These are phyloP conservation scores for Kwoniella dejecticola DNA, from an alignment of 768 basidiomycete species.

Conservation along the genomic window DNA sequence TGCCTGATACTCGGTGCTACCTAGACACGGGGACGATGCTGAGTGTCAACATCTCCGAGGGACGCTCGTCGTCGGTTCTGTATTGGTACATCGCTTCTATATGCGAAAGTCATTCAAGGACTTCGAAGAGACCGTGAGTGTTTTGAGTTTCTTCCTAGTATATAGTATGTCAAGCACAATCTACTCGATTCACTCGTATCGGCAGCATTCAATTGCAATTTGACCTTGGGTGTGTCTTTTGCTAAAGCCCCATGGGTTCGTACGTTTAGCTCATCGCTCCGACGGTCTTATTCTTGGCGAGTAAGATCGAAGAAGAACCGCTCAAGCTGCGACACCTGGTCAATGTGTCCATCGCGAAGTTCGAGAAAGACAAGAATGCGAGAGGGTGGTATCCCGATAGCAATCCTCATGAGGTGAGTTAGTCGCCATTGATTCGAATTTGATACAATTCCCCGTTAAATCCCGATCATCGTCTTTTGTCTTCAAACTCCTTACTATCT, in stretches of 20 bases:
- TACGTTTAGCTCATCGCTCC: constrained; percentile 45
- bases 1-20: neutral
- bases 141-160: neutral
- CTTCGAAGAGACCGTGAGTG: constrained; percentile 31
- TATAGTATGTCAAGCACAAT: neutral
- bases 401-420: constrained; percentile 14
- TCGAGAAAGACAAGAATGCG: constrained; percentile 9
- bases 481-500: neutral
- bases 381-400: constrained; percentile 19
- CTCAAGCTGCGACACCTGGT: constrained; percentile 39
- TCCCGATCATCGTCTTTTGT: no score
- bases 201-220: neutral
- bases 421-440: no score
- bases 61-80: constrained; percentile 40
- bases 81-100: constrained; percentile 53
- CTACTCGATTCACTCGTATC: neutral
- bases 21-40: constrained; percentile 8
- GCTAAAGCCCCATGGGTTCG: no score
- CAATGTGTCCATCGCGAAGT: constrained; percentile 32
- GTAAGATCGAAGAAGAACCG: constrained; percentile 52
- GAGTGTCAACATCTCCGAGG: constrained; percentile 17
- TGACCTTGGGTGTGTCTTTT: no score
- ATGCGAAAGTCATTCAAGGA: constrained; percentile 49
- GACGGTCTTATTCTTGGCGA: constrained; percentile 52
- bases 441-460: no score